A percentile compares a stretch with the other conserved stretches of the same genome.
Evolutionary conservation across 345 rosid genomes (phyloP).

Genomic region (Arabidopsis arenosa): DNA sequence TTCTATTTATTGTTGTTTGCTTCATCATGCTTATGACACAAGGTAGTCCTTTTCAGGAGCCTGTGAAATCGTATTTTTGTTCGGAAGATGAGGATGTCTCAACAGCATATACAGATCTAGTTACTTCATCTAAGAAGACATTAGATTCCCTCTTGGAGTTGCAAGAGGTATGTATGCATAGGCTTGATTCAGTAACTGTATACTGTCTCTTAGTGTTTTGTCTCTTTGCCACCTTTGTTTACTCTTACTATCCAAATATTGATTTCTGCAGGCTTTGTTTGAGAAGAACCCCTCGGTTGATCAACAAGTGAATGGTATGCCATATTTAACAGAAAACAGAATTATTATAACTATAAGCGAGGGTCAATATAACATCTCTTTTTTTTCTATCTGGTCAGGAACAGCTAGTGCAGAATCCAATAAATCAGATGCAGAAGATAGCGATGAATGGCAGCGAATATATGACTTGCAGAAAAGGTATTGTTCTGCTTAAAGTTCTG

Average conservation of each 20-base stretch:
- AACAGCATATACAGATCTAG: constrained; percentile 65
- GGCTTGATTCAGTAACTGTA: constrained; percentile 16
- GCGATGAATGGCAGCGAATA: constrained; percentile 68
- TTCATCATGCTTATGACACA: constrained; percentile 10
- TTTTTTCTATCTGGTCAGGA: constrained; percentile 9
- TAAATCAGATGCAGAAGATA: constrained; percentile 51
- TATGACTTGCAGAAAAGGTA: constrained; percentile 77
- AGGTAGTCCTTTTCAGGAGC: constrained; percentile 57
- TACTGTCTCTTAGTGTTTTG: not conserved
- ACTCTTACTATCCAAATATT: constrained; percentile 5
- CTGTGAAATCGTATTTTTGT: constrained; percentile 67
- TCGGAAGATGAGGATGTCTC: constrained; percentile 56
- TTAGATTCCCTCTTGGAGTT: constrained; percentile 75
- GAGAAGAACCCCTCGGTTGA: constrained; percentile 76
- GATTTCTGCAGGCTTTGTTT: constrained; percentile 65
- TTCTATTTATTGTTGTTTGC: not conserved
- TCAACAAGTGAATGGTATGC: constrained; percentile 66
- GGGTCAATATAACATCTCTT: not conserved
- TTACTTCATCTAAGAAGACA: constrained; percentile 70
- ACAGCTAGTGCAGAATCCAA: constrained; percentile 44
- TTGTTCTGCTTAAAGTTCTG: not conserved
- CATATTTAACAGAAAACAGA: constrained; percentile 11
- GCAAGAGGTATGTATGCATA: constrained; percentile 63
- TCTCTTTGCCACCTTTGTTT: constrained; percentile 20
- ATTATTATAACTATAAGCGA: not conserved